Percentiles rank a stretch among this genome's conserved stretches.
Conservation (phyloP, 768 basidiomycete genomes). For the Suillus ampliporus region DNA sequence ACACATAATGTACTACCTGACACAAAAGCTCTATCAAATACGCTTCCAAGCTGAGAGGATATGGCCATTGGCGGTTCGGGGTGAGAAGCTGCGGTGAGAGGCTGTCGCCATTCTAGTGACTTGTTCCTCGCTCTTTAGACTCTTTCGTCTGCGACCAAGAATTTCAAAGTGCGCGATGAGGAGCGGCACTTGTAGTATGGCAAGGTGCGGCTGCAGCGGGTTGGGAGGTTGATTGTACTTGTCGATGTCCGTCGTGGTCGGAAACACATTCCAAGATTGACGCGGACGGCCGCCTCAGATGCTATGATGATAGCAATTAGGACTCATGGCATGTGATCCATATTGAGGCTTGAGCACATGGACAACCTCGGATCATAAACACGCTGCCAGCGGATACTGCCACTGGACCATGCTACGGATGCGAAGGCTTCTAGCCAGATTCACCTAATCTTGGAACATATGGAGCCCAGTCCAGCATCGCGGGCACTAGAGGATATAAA, state of each 20-base stretch:
- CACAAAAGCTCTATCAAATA: background rate
- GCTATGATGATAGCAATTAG: slow-evolving; percentile 4
- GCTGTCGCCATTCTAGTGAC: background rate
- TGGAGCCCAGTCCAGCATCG: background rate
- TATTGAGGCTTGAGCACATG: background rate
- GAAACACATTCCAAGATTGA: background rate
- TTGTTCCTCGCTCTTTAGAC: background rate
- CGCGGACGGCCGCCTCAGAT: too few species aligned
- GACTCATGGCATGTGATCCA: background rate
- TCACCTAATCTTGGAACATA: background rate
- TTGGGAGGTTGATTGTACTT: background rate
- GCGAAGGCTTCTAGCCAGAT: background rate
- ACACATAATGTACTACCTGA: background rate
- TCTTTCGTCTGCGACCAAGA: background rate
- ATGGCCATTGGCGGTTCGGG: background rate
- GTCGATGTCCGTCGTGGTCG: background rate
- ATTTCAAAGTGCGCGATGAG: background rate
- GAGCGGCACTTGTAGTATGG: background rate
- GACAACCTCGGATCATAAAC: background rate
- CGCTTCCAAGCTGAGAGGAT: background rate
- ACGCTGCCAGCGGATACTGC: background rate
- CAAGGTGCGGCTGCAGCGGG: background rate
- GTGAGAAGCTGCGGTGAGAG: background rate
- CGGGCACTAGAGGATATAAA: background rate
- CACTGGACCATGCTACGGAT: background rate